Conservation (phyloP, 352 stramenopile genomes). For the Aphanomyces stellatus region DNA sequence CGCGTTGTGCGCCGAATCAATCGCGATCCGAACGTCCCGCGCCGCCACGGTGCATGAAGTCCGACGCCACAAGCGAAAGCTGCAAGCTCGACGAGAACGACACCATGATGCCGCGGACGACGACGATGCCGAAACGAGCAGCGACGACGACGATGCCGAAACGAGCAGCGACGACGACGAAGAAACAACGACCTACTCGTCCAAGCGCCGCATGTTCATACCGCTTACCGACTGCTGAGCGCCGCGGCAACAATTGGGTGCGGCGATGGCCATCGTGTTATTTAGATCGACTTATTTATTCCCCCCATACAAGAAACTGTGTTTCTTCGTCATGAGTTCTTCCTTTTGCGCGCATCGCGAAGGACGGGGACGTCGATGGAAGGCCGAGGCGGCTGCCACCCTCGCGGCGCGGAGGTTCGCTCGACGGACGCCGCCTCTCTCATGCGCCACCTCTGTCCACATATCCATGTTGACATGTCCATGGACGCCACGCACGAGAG, state of each 20-base stretch:
- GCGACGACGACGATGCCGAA: background rate
- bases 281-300: background rate
- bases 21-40: background rate
- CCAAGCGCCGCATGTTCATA: background rate
- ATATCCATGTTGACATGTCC: too few species aligned
- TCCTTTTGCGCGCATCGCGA: too few species aligned
- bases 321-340: too few species aligned
- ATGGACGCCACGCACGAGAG: too few species aligned
- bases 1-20: background rate
- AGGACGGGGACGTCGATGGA: too few species aligned
- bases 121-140: background rate
- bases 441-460: too few species aligned
- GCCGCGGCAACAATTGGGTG: too few species aligned
- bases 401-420: too few species aligned
- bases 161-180: background rate
- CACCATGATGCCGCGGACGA: background rate
- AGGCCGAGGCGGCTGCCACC: too few species aligned
- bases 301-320: too few species aligned
- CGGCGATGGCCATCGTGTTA: background rate
- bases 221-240: background rate
- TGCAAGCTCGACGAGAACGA: background rate
- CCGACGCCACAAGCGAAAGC: background rate
- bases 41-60: background rate
- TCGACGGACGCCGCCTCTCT: too few species aligned
- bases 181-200: background rate